Conservation (phyloP, 2,329 filamentous ascomycete genomes). For the Mycocentrospora acerina region DNA sequence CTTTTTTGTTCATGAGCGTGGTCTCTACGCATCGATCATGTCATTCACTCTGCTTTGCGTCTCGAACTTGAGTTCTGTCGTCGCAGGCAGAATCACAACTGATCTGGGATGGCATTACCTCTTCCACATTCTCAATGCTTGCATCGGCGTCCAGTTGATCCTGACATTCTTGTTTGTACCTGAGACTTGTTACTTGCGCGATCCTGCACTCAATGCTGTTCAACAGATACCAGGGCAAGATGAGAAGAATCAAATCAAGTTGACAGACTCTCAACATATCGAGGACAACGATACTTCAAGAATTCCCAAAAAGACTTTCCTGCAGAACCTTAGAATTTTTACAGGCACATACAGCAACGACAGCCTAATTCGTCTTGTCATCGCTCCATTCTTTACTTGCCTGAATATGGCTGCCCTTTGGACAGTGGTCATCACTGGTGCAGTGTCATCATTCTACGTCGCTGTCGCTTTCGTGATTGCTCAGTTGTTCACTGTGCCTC, state of each 20-base stretch:
- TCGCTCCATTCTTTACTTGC: slow-evolving; percentile 53
- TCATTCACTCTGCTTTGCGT: slow-evolving; percentile 40
- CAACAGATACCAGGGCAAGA: slow-evolving; percentile 8
- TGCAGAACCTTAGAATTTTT: slow-evolving; percentile 41
- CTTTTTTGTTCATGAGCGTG: slow-evolving; percentile 41
- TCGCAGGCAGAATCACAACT: slow-evolving; percentile 37
- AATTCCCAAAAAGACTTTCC: slow-evolving; percentile 42
- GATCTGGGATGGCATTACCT: slow-evolving; percentile 44
- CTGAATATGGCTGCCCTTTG: slow-evolving; percentile 55
- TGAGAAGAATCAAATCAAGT: slow-evolving; percentile 1
- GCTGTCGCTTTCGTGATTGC: slow-evolving; percentile 47
- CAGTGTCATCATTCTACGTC: slow-evolving; percentile 47
- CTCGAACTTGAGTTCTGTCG: slow-evolving; percentile 41
- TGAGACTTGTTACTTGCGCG: slow-evolving; percentile 53
- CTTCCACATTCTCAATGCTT: slow-evolving; percentile 51
- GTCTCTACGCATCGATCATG: slow-evolving; percentile 36
- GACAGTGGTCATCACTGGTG: slow-evolving; percentile 51
- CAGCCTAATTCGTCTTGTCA: slow-evolving; percentile 40
- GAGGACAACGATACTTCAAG: slow-evolving; percentile 14
- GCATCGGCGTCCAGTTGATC: slow-evolving; percentile 48
- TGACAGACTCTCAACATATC: slow-evolving; percentile 3
- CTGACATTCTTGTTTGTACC: slow-evolving; percentile 53
- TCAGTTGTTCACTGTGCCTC: slow-evolving; percentile 52
- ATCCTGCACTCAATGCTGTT: slow-evolving; percentile 26
- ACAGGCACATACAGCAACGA: slow-evolving; percentile 44